phyloP scores from a whole-genome alignment of 257 asterid genomes.

The Pogostemon cablin region DNA sequence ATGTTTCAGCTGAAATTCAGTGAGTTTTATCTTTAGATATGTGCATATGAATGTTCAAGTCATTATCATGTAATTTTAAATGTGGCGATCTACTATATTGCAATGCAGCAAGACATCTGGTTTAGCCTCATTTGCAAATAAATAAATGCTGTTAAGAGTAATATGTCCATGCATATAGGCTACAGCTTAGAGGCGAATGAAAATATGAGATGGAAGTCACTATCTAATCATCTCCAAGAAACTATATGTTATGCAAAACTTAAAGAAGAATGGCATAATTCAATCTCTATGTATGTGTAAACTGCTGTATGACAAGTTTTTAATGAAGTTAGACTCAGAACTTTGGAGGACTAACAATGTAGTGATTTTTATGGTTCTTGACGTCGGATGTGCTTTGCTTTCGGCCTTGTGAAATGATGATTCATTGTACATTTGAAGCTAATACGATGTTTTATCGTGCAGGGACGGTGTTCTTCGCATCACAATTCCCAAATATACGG shows the following conservation, averaged over 20 bases:
- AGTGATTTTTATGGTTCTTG: not conserved
- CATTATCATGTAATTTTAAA: not conserved
- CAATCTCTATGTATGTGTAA: not conserved
- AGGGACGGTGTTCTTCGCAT: constrained; percentile 75
- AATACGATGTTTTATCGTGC: constrained; percentile 36
- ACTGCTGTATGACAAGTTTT: not conserved
- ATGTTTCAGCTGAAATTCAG: constrained; percentile 76
- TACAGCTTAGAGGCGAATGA: not conserved
- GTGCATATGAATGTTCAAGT: constrained; percentile 1
- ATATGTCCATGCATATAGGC: no score
- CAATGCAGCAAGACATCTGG: not conserved
- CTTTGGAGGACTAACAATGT: not conserved
- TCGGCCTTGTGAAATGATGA: constrained; percentile 2
- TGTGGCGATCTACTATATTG: not conserved
- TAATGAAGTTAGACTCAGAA: not conserved
- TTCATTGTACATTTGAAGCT: not conserved
- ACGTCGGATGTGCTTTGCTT: not conserved
- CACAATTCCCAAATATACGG: constrained; percentile 59
- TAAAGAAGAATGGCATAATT: not conserved
- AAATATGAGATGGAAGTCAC: not conserved
- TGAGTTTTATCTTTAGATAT: constrained; percentile 40
- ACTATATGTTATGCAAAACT: not conserved
- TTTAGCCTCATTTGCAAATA: not conserved
- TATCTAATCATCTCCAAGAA: not conserved
- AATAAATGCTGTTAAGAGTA: no score